Evolutionary conservation across 2,329 filamentous ascomycete species (phyloP).

Genomic region (Myriosclerotinia curreyana): DNA sequence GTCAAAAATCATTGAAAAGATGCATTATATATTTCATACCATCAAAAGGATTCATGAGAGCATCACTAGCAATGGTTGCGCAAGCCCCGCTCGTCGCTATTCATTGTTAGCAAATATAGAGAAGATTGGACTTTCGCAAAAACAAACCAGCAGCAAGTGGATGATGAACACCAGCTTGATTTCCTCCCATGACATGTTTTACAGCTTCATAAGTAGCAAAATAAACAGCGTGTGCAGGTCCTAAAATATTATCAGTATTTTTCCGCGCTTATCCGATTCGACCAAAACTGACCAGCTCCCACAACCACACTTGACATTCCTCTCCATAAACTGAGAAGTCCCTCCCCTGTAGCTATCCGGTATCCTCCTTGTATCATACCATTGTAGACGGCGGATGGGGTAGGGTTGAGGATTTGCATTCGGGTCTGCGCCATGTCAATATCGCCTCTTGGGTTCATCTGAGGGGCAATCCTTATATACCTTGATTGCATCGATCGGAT

Average conservation of each 20-base stretch:
- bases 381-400: slow-evolving; percentile 75
- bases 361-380: slow-evolving; percentile 90
- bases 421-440: slow-evolving; percentile 64
- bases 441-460: background rate
- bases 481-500: slow-evolving; percentile 97
- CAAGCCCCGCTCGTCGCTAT: slow-evolving; percentile 87
- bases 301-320: slow-evolving; percentile 95
- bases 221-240: slow-evolving; percentile 95
- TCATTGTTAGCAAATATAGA: slow-evolving; percentile 39
- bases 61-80: slow-evolving; percentile 95
- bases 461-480: slow-evolving; percentile 46
- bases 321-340: slow-evolving; percentile 88
- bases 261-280: slow-evolving; percentile 9
- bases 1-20: slow-evolving; percentile 1
- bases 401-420: slow-evolving; percentile 93
- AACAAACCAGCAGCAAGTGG: slow-evolving; percentile 82
- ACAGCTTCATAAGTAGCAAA: slow-evolving; percentile 98
- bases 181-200: slow-evolving; percentile 93
- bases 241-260: slow-evolving; percentile 48
- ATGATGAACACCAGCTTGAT: slow-evolving; percentile 82
- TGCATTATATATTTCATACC: slow-evolving; percentile 51
- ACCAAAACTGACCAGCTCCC: slow-evolving; percentile 70
- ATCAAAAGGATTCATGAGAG: slow-evolving; percentile 99
- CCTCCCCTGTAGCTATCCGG: slow-evolving; percentile 87
- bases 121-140: slow-evolving; percentile 13